A percentile compares a stretch with the other conserved stretches of the same genome.
These are phyloP conservation scores for Gomphus bonarii DNA, from an alignment of 1,284 basidiomycete species.

Conservation along the genomic window DNA sequence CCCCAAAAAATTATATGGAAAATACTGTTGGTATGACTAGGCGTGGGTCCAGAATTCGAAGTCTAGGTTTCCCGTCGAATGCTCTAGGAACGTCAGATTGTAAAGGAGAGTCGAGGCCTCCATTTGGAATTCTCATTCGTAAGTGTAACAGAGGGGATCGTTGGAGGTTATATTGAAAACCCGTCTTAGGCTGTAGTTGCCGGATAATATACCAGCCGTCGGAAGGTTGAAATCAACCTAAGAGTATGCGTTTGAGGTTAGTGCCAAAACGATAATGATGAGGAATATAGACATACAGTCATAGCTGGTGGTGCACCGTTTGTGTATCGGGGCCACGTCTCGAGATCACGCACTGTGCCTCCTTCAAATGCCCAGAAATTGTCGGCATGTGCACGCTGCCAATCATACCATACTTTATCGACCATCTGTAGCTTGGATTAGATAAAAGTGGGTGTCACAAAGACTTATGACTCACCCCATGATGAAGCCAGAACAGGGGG, in stretches of 20 bases:
- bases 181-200: not conserved
- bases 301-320: slow-evolving; percentile 5
- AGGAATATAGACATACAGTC: not conserved
- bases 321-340: slow-evolving; percentile 5
- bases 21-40: too few relatives aligned
- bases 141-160: slow-evolving; percentile 5
- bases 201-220: not conserved
- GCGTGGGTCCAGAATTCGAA: too few relatives aligned
- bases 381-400: slow-evolving; percentile 22
- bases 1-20: too few relatives aligned
- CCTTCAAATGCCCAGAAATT: slow-evolving; percentile 24
- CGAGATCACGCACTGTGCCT: slow-evolving; percentile 15
- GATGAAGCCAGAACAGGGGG: slow-evolving; percentile 29
- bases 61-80: not conserved
- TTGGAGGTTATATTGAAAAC: slow-evolving; percentile 1
- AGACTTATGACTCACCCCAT: slow-evolving; percentile 21
- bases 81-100: not conserved
- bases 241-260: not conserved
- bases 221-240: slow-evolving; percentile 2
- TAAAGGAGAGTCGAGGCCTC: not conserved
- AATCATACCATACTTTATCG: slow-evolving; percentile 30
- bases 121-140: not conserved
- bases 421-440: slow-evolving; percentile 23
- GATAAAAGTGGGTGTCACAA: too few relatives aligned
- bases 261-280: not conserved